These are phyloP conservation scores for Pleodorina starrii DNA, from an alignment of 139 green algal species.

Conservation along the genomic window DNA sequence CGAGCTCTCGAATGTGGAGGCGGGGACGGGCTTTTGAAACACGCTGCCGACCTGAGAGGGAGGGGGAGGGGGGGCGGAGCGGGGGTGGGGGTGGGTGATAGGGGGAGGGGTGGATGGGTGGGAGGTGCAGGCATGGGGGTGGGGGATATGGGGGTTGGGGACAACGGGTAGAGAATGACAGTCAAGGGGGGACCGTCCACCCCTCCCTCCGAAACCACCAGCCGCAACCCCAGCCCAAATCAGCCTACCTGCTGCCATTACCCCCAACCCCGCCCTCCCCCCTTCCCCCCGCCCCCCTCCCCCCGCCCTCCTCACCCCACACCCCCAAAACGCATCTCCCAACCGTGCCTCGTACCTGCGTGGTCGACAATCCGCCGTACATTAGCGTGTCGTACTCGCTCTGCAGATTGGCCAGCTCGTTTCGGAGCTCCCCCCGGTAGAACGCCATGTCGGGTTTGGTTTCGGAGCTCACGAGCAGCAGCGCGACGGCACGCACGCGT, in stretches of 20 bases:
- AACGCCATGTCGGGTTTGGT: no score
- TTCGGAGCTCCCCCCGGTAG: not conserved
- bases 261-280: not conserved
- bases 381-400: conserved; percentile 52
- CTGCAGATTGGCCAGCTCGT: conserved; percentile 21
- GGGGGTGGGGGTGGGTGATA: not conserved
- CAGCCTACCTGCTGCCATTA: no score
- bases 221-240: no score
- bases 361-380: conserved; percentile 27
- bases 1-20: conserved; percentile 37
- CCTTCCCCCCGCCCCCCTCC: not conserved
- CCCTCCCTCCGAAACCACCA: no score
- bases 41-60: conserved; percentile 16
- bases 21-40: conserved; percentile 31
- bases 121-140: no score
- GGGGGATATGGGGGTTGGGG: no score
- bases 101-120: not conserved
- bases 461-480: conserved; percentile 12
- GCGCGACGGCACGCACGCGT: not conserved
- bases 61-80: not conserved
- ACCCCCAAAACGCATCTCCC: not conserved
- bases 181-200: no score
- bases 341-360: conserved; percentile 33
- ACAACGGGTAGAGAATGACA: no score
- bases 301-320: no score